Conservation (phyloP, 306 rosid genomes). For the Aeschynomene evenia region DNA sequence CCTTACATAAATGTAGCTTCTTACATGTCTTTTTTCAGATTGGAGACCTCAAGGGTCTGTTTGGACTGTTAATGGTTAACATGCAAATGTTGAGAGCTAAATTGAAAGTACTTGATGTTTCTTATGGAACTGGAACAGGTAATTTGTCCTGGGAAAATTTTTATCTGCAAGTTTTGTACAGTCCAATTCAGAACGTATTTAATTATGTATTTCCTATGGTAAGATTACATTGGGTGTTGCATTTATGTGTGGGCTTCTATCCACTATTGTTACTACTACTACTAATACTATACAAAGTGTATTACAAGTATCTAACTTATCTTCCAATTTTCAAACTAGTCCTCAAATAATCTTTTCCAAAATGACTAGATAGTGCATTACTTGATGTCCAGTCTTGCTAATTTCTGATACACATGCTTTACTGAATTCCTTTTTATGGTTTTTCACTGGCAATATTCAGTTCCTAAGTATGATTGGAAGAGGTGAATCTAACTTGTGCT, state of each 20-base stretch:
- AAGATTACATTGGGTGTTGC: constrained; percentile 9
- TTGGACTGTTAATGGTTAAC: constrained; percentile 76
- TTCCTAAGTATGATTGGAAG: constrained; percentile 7
- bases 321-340: neutral
- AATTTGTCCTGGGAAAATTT: constrained; percentile 4
- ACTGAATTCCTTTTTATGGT: neutral
- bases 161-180: neutral
- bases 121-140: constrained; percentile 81
- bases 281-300: neutral
- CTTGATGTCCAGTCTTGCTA: neutral
- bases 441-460: constrained; percentile 5
- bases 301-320: neutral
- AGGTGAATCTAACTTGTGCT: constrained; percentile 29
- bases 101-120: constrained; percentile 72
- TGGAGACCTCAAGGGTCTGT: constrained; percentile 86
- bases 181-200: neutral
- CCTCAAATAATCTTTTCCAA: constrained; percentile 8
- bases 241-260: neutral
- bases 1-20: constrained; percentile 8
- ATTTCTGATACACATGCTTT: neutral
- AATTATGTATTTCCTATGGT: neutral
- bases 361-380: constrained; percentile 2
- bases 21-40: constrained; percentile 48
- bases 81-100: constrained; percentile 78
- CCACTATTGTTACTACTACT: neutral